Percentiles rank a stretch among this genome's conserved stretches.
These are phyloP conservation scores for Sphaerulina populicola DNA, from an alignment of 2,329 filamentous ascomycete genomes.

Conservation along the genomic window DNA sequence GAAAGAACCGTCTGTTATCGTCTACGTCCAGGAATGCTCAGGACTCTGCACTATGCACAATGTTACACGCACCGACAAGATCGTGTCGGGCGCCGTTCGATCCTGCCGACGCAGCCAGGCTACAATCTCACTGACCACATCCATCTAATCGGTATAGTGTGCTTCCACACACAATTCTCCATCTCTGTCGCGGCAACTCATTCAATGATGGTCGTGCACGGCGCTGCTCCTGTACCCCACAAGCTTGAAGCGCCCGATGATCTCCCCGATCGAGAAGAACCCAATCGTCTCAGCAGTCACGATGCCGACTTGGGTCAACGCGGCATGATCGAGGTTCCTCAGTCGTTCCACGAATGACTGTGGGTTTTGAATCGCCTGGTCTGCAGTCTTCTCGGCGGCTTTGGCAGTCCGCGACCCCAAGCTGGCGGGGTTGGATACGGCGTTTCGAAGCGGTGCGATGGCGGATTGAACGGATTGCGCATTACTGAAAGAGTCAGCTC, in stretches of 20 bases:
- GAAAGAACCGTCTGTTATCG: background rate
- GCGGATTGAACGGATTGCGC: slow-evolving; percentile 76
- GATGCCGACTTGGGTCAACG: slow-evolving; percentile 66
- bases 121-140: slow-evolving; percentile 1
- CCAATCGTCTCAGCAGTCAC: slow-evolving; percentile 78
- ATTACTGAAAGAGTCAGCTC: slow-evolving; percentile 46
- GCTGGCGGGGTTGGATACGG: slow-evolving; percentile 58
- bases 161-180: background rate
- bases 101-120: slow-evolving; percentile 3
- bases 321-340: slow-evolving; percentile 61
- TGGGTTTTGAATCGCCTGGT: slow-evolving; percentile 50
- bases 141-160: slow-evolving; percentile 13
- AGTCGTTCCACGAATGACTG: slow-evolving; percentile 48
- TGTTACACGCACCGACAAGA: slow-evolving; percentile 22
- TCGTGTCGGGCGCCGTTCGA: slow-evolving; percentile 7
- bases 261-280: slow-evolving; percentile 97
- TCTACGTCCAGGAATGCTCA: background rate
- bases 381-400: slow-evolving; percentile 35
- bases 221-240: slow-evolving; percentile 61
- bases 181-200: background rate
- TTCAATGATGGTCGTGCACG: slow-evolving; percentile 21
- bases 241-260: slow-evolving; percentile 90
- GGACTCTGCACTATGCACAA: slow-evolving; percentile 21
- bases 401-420: slow-evolving; percentile 39
- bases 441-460: slow-evolving; percentile 66